Evolutionary conservation across 129 eudicot genomes (phyloP).

Genomic region (Flaveria brownii): DNA sequence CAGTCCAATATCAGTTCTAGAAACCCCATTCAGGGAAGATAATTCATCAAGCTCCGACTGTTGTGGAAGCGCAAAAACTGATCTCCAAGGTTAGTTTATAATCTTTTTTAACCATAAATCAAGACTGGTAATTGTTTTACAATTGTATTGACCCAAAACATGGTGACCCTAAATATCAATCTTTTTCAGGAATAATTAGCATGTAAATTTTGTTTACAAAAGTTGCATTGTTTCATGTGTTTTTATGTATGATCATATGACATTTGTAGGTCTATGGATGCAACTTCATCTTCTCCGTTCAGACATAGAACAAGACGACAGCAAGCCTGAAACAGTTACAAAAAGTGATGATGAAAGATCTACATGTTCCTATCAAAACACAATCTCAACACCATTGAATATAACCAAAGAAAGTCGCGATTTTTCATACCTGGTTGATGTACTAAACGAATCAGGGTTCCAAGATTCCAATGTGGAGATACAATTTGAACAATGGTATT

Average conservation of each 20-base stretch:
- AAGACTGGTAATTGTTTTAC: background rate
- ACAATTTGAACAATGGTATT: constrained; percentile 41
- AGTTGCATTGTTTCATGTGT: background rate
- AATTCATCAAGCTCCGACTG: constrained; percentile 29
- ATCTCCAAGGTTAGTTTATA: constrained; percentile 42
- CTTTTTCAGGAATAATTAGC: background rate
- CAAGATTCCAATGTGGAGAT: constrained; percentile 30
- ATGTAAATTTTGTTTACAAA: background rate
- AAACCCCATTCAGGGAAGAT: constrained; percentile 45
- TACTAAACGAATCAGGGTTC: constrained; percentile 61
- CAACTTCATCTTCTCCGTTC: constrained; percentile 53
- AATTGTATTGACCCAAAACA: background rate
- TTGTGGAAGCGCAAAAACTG: constrained; percentile 29
- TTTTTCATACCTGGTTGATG: constrained; percentile 74
- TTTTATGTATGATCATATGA: constrained; percentile 8
- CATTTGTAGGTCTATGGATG: constrained; percentile 47
- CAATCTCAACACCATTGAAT: constrained; percentile 27
- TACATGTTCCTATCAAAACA: constrained; percentile 22
- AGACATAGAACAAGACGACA: constrained; percentile 50
- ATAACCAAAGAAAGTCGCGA: constrained; percentile 51
- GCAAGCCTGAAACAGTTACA: constrained; percentile 55
- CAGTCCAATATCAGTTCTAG: constrained; percentile 64
- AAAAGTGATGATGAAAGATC: constrained; percentile 63
- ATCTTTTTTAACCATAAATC: background rate
- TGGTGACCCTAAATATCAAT: background rate